These are phyloP conservation scores for Neotropicomus parvogracilis DNA, from an alignment of 1,284 basidiomycete species.

Conservation along the genomic window DNA sequence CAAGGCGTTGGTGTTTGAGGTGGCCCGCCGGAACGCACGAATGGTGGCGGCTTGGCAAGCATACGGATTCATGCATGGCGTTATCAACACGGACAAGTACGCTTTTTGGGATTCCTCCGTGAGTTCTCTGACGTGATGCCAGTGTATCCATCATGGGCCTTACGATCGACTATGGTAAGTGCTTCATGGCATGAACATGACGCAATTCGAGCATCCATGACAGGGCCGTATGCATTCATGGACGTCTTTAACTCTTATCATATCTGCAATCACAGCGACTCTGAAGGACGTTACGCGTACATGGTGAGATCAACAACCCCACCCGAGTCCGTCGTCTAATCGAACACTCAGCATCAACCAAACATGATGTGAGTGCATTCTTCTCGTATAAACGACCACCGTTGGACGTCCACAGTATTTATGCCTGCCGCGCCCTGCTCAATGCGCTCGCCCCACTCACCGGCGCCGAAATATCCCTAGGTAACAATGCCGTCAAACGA, in stretches of 20 bases:
- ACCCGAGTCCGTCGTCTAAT: slow-evolving; percentile 6
- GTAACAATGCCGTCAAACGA: slow-evolving; percentile 47
- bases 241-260: slow-evolving; percentile 81
- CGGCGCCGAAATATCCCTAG: slow-evolving; percentile 66
- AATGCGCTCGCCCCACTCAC: slow-evolving; percentile 76
- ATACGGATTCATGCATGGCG: slow-evolving; percentile 90
- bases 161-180: slow-evolving; percentile 86
- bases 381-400: not conserved
- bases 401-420: slow-evolving; percentile 48
- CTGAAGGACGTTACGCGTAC: slow-evolving; percentile 84
- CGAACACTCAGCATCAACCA: slow-evolving; percentile 43
- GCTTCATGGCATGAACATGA: not conserved
- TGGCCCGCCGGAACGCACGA: slow-evolving; percentile 76
- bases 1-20: slow-evolving; percentile 69
- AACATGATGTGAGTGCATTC: slow-evolving; percentile 49
- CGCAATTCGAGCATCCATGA: not conserved
- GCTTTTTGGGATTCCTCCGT: slow-evolving; percentile 19
- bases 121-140: slow-evolving; percentile 12
- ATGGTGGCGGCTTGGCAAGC: slow-evolving; percentile 96
- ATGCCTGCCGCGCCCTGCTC: slow-evolving; percentile 74
- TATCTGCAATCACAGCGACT: slow-evolving; percentile 93
- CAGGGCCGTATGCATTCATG: slow-evolving; percentile 94
- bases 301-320: slow-evolving; percentile 43
- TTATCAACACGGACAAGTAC: slow-evolving; percentile 96
- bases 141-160: slow-evolving; percentile 83